Percentiles rank a stretch among this genome's conserved stretches.
Conservation (phyloP, 129 eudicot species). For the Oenanthe sinensis region DNA sequence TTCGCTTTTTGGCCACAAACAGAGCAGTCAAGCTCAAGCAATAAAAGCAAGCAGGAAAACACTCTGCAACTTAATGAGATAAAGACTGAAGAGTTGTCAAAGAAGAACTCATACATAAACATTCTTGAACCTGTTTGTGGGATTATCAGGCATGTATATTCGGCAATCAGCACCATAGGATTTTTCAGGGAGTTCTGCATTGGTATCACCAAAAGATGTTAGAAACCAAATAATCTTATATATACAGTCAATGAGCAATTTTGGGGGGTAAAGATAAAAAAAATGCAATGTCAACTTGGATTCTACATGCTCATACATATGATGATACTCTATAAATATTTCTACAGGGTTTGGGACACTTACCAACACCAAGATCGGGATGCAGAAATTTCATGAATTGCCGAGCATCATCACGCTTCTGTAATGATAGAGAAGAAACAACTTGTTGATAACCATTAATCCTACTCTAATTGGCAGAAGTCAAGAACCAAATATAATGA, state of each 20-base stretch:
- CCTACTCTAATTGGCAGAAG: conserved; percentile 14
- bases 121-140: conserved; percentile 94
- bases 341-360: conserved; percentile 4
- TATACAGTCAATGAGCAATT: conserved; percentile 5
- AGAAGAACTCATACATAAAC: conserved; percentile 89
- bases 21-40: not conserved
- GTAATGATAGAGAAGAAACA: conserved; percentile 19
- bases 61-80: not conserved
- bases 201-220: conserved; percentile 3
- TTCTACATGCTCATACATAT: not conserved
- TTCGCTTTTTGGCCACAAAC: not conserved
- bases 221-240: not conserved
- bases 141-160: conserved; percentile 76
- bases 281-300: not conserved
- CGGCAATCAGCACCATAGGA: conserved; percentile 97
- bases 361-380: conserved; percentile 97
- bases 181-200: conserved; percentile 91
- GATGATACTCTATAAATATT: not conserved
- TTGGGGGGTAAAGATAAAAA: not conserved
- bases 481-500: not conserved
- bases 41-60: not conserved
- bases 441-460: conserved; percentile 6
- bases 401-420: conserved; percentile 98
- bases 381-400: conserved; percentile 91
- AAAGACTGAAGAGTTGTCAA: conserved; percentile 28